Conservation (phyloP, 345 rosid genomes). For the Aquilaria malaccensis region DNA sequence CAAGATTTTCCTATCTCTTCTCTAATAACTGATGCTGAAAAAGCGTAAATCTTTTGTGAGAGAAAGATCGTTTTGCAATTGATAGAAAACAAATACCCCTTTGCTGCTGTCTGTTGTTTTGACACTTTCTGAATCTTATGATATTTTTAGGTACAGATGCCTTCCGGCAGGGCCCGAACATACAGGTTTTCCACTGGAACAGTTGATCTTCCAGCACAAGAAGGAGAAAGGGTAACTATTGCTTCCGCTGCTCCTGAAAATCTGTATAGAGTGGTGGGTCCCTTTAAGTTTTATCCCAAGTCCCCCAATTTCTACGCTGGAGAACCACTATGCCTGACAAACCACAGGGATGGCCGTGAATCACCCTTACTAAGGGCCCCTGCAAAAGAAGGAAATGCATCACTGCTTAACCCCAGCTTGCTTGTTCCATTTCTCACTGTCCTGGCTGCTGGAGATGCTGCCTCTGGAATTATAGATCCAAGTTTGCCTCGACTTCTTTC, state of each 20-base stretch:
- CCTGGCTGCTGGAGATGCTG: constrained; percentile 90
- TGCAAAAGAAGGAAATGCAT: constrained; percentile 46
- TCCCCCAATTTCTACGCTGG: constrained; percentile 69
- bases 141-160: constrained; percentile 60
- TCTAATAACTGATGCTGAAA: background rate
- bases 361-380: constrained; percentile 68
- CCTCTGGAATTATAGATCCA: constrained; percentile 78
- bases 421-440: constrained; percentile 65
- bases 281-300: constrained; percentile 76
- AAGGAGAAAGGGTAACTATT: constrained; percentile 90
- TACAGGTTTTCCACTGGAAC: constrained; percentile 93
- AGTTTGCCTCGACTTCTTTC: constrained; percentile 81
- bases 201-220: constrained; percentile 89
- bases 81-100: no score
- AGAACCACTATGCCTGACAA: constrained; percentile 88
- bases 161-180: constrained; percentile 81
- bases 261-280: constrained; percentile 74
- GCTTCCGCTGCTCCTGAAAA: constrained; percentile 77
- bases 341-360: constrained; percentile 71
- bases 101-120: no score
- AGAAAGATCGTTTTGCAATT: no score
- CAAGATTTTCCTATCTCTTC: background rate
- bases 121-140: background rate
- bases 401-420: constrained; percentile 51
- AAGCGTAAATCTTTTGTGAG: background rate